Evolutionary conservation across 2,329 filamentous ascomycete genomes (phyloP).

Genomic region (Stemphylium lycopersici): DNA sequence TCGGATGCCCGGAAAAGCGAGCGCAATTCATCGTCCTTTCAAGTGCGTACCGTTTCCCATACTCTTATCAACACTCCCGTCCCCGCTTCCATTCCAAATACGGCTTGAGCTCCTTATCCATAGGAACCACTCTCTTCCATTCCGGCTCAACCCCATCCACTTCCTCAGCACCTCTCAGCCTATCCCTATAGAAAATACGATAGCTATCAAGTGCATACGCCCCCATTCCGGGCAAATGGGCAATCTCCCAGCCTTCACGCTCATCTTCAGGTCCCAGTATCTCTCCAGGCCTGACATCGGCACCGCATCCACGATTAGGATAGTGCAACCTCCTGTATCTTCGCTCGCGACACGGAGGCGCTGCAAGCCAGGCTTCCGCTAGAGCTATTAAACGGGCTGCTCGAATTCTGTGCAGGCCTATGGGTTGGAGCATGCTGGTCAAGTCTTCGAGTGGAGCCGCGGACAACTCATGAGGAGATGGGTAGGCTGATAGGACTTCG

Average conservation of each 20-base stretch:
- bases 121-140: slow-evolving; percentile 84
- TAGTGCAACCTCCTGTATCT: slow-evolving; percentile 62
- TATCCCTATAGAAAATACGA: slow-evolving; percentile 90
- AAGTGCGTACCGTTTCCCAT: too few relatives aligned
- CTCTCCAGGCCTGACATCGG: slow-evolving; percentile 54
- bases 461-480: slow-evolving; percentile 68
- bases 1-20: too few relatives aligned
- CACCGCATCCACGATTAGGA: slow-evolving; percentile 24
- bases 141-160: slow-evolving; percentile 76
- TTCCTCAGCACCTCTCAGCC: slow-evolving; percentile 63
- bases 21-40: too few relatives aligned
- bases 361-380: slow-evolving; percentile 69
- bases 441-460: slow-evolving; percentile 26
- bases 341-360: slow-evolving; percentile 65
- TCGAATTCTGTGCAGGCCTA: slow-evolving; percentile 53
- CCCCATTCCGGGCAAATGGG: slow-evolving; percentile 76
- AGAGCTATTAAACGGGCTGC: slow-evolving; percentile 72
- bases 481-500: slow-evolving; percentile 69
- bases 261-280: slow-evolving; percentile 40
- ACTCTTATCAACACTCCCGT: slow-evolving; percentile 58
- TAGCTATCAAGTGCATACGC: slow-evolving; percentile 86
- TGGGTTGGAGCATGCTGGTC: slow-evolving; percentile 25
- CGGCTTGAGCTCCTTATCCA: slow-evolving; percentile 87
- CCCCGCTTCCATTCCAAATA: slow-evolving; percentile 93
- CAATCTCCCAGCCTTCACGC: slow-evolving; percentile 76